A percentile compares a stretch with the other conserved stretches of the same genome.
Conservation (phyloP, 306 rosid genomes). For the Ammopiptanthus mongolicus region DNA sequence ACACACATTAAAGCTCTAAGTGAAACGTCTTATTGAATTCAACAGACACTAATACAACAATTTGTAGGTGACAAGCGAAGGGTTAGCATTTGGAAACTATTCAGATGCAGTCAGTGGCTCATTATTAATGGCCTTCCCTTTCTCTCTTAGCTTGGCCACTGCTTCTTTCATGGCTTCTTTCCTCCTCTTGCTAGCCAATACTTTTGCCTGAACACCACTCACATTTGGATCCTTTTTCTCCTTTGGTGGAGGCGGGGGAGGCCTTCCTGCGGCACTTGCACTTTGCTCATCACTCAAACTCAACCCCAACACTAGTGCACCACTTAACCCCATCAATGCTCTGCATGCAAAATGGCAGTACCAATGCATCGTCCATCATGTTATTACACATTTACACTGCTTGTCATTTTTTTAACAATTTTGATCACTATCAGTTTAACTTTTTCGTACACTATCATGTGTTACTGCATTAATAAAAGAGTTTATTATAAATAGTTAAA, state of each 20-base stretch:
- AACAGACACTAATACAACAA: neutral
- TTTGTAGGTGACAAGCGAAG: neutral
- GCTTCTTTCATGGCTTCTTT: slow-evolving; percentile 81
- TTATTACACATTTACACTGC: neutral
- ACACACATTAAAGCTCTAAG: no score
- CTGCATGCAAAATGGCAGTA: slow-evolving; percentile 30
- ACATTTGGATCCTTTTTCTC: slow-evolving; percentile 82
- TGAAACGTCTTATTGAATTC: neutral
- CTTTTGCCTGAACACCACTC: slow-evolving; percentile 78
- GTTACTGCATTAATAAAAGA: neutral
- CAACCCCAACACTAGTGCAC: slow-evolving; percentile 32
- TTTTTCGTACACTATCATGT: neutral
- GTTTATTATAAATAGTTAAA: no score
- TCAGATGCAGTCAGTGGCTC: slow-evolving; percentile 3
- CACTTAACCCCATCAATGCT: slow-evolving; percentile 47
- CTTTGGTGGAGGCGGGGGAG: slow-evolving; percentile 57
- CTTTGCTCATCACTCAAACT: slow-evolving; percentile 27
- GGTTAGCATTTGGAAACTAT: slow-evolving; percentile 19
- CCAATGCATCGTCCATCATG: neutral
- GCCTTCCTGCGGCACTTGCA: slow-evolving; percentile 68
- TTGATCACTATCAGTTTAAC: neutral
- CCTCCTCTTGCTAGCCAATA: slow-evolving; percentile 83
- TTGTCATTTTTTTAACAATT: neutral
- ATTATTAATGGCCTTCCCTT: slow-evolving; percentile 41
- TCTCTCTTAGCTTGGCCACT: slow-evolving; percentile 53